Percentiles rank a stretch among this genome's conserved stretches.
Evolutionary conservation across 2,329 filamentous ascomycete genomes (phyloP).

Genomic region (Curvularia sp.): DNA sequence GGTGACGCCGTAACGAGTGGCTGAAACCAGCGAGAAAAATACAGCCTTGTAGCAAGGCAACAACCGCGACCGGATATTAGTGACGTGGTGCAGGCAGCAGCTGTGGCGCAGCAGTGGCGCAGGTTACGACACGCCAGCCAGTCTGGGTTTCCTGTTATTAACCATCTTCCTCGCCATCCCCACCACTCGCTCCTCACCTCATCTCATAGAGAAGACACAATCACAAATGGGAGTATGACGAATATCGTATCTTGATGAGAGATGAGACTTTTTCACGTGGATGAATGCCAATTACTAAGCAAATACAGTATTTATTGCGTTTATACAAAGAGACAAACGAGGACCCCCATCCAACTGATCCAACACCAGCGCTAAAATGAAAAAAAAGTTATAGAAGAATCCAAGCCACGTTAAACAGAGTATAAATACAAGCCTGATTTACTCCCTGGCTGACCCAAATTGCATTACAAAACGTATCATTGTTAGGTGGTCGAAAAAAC

Average conservation of each 20-base stretch:
- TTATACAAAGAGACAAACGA: neutral
- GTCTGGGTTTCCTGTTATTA: neutral
- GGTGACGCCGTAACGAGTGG: neutral
- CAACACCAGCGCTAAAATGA: neutral
- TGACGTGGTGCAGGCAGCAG: constrained; percentile 4
- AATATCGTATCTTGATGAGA: too few relatives aligned
- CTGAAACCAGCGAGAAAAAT: too few relatives aligned
- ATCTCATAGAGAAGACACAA: too few relatives aligned
- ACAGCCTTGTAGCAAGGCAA: neutral
- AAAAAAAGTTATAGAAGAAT: neutral
- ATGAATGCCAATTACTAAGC: neutral
- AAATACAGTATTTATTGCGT: neutral
- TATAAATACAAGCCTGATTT: neutral
- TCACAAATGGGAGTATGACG: too few relatives aligned
- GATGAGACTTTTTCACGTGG: neutral
- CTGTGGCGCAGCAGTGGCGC: constrained; percentile 1
- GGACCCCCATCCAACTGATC: neutral
- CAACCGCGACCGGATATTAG: neutral
- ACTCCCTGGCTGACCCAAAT: neutral
- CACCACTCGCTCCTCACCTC: too few relatives aligned
- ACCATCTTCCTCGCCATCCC: neutral
- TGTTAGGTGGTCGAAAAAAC: neutral
- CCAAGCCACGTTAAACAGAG: neutral
- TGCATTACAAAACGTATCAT: neutral
- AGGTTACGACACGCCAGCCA: neutral